Base-by-base conservation (phyloP, 2,329 filamentous ascomycete genomes). In the Septoria petroselini region DNA sequence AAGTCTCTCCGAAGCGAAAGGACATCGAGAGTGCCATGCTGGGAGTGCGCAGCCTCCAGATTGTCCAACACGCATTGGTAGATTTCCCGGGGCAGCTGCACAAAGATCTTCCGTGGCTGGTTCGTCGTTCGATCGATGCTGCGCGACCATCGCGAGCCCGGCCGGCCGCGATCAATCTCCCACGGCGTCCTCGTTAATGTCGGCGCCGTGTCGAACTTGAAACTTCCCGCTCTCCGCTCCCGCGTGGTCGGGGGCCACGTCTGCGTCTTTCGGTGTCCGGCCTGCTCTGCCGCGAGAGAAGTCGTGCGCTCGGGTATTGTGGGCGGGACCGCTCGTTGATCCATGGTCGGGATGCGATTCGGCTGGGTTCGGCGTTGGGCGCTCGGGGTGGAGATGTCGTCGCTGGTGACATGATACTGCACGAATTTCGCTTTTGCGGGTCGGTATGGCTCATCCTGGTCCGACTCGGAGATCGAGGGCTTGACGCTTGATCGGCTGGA, bases 1-100 rank as follows among this genome's bases (percentile, higher is more conserved):
- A 83, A 62, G 60, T 83, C 79, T 48, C 71, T 71, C 55, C 80
- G 70, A 53, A 77, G 78, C 58, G 78, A 80, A 45, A 75, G 73
- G 37, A 74, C 67, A 61, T 79, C 81, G 27, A 75, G 69, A 17
- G 61, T 58, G 3, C 55, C 25, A 19, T 39, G 31, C 57, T 56
- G 38, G 8, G 54, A 57, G 58, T 81, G 74, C 19, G 77, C 57
- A 7, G 63, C 58, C 46, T 77, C 70, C 30, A 82, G 60, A 48
- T 79, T 75, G 27, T 70, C 65, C 8, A 81, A 55, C 30, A 83
- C 78, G 49, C 72, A 76, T 48, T 78, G 73, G 54, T 80, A 80
- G 3, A 82, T 73, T 52, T 78, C 74, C 38, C 71, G 65, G 0
- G 80, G 79, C 5, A 82, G 57, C 14, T 69, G 68, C 51, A 74